These are phyloP conservation scores for Penicillium paxilli DNA, from an alignment of 495 filamentous ascomycete genomes.

Conservation along the genomic window DNA sequence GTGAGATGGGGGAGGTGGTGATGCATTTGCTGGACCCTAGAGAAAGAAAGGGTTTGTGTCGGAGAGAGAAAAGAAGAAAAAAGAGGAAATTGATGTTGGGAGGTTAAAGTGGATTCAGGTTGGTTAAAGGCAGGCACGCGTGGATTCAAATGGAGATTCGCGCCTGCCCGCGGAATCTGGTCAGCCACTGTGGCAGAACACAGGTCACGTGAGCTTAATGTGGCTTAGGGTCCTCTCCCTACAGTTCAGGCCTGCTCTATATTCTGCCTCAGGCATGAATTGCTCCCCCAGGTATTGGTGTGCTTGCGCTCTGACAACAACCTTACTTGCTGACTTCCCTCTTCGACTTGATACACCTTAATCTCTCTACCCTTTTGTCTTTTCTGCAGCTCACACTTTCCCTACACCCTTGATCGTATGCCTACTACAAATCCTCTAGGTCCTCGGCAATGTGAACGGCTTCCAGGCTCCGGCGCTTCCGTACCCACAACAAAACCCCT, in stretches of 20 bases:
- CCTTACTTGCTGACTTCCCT: too few relatives aligned
- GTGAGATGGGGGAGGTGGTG: not conserved
- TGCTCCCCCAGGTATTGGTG: too few relatives aligned
- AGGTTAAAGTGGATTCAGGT: not conserved
- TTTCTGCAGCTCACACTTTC: too few relatives aligned
- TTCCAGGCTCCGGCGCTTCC: not conserved
- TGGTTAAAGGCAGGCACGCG: not conserved
- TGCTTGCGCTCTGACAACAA: too few relatives aligned
- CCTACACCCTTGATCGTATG: not conserved
- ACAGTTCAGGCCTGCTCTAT: too few relatives aligned
- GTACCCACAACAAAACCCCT: too few relatives aligned
- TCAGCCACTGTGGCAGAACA: too few relatives aligned
- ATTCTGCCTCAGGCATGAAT: too few relatives aligned
- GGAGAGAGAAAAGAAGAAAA: not conserved
- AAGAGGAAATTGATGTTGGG: not conserved
- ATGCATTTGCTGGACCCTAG: not conserved
- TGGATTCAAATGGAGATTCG: conserved; percentile 7
- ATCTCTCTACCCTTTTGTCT: not conserved
- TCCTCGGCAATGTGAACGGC: not conserved
- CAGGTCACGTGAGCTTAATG: too few relatives aligned
- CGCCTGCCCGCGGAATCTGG: not conserved
- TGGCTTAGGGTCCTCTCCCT: too few relatives aligned
- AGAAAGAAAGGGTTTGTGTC: not conserved
- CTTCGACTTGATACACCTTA: too few relatives aligned
- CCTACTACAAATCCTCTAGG: not conserved